Percentiles rank a stretch among this genome's conserved stretches.
phyloP scores from a whole-genome alignment of 352 stramenopile genomes.

The Albugo candida region DNA sequence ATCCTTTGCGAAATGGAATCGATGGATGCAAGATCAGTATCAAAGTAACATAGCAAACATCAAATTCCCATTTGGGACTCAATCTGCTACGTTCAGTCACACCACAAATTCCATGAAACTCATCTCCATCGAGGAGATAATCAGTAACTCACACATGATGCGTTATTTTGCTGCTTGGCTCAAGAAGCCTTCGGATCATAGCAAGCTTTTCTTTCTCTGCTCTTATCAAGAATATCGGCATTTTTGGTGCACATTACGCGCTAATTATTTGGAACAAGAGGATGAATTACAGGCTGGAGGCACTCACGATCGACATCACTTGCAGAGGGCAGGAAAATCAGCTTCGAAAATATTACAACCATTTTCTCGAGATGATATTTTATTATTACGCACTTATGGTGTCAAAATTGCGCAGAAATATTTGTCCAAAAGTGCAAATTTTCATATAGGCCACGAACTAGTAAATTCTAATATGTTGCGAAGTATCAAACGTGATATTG shows the following conservation, averaged over 20 bases:
- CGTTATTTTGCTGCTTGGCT: conserved; percentile 57
- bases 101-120: conserved; percentile 14
- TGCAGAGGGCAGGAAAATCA: too few species aligned
- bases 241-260: conserved; percentile 42
- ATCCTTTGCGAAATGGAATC: conserved; percentile 36
- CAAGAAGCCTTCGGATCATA: conserved; percentile 26
- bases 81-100: too few species aligned
- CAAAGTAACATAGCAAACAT: conserved; percentile 36
- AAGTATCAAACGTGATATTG: conserved; percentile 56
- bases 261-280: too few species aligned
- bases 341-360: too few species aligned
- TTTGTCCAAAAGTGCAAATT: conserved; percentile 48
- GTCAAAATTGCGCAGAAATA: conserved; percentile 80
- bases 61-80: too few species aligned
- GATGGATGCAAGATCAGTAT: conserved; percentile 53
- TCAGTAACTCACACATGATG: conserved; percentile 66
- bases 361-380: conserved; percentile 66
- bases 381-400: conserved; percentile 67
- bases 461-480: conserved; percentile 42
- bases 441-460: conserved; percentile 41
- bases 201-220: conserved; percentile 63
- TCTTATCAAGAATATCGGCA: conserved; percentile 58
- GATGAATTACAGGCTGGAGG: too few species aligned
- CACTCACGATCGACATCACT: conserved; percentile 1
- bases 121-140: conserved; percentile 58